Percentiles rank a stretch among this genome's conserved stretches.
Evolutionary conservation across 2,329 filamentous ascomycete species (phyloP).

Genomic region (Trichoderma sp.): DNA sequence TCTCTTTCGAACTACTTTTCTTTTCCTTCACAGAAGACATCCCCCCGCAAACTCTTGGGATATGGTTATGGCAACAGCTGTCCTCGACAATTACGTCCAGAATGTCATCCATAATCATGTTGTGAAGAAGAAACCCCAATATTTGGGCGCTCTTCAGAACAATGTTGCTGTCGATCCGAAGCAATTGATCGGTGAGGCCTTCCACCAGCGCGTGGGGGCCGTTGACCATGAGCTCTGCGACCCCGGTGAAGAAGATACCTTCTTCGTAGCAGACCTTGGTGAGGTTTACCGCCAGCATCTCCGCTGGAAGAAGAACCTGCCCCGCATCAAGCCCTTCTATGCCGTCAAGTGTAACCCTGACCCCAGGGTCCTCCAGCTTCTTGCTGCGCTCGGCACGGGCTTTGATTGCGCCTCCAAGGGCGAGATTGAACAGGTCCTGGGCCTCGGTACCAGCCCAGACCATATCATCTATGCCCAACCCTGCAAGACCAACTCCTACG

Average conservation of each 20-base stretch:
- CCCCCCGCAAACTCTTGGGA: conserved; percentile 39
- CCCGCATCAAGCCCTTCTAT: conserved; percentile 94
- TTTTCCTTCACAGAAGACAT: neutral
- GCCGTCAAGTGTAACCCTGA: conserved; percentile 99
- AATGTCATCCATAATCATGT: conserved; percentile 51
- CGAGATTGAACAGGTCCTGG: conserved; percentile 90
- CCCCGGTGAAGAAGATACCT: conserved; percentile 93
- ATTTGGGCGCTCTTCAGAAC: conserved; percentile 43
- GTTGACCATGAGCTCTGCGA: conserved; percentile 88
- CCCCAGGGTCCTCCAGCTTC: conserved; percentile 80
- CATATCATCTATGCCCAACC: conserved; percentile 99
- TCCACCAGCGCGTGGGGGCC: conserved; percentile 79
- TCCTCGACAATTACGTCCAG: conserved; percentile 56
- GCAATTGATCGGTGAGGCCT: conserved; percentile 80
- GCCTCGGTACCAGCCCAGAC: conserved; percentile 77
- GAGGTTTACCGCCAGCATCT: conserved; percentile 98
- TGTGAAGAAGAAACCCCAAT: conserved; percentile 47
- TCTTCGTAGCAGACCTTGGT: conserved; percentile 97
- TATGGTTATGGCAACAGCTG: conserved; percentile 67
- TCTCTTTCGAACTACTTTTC: conserved; percentile 5
- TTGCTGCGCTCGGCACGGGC: conserved; percentile 85
- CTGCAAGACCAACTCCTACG: conserved; percentile 98
- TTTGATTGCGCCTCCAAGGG: conserved; percentile 98
- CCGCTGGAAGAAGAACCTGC: conserved; percentile 94
- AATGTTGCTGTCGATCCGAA: conserved; percentile 59